Evolutionary conservation across 2,329 filamentous ascomycete species (phyloP).

Genomic region (Aureobasidium sp.): DNA sequence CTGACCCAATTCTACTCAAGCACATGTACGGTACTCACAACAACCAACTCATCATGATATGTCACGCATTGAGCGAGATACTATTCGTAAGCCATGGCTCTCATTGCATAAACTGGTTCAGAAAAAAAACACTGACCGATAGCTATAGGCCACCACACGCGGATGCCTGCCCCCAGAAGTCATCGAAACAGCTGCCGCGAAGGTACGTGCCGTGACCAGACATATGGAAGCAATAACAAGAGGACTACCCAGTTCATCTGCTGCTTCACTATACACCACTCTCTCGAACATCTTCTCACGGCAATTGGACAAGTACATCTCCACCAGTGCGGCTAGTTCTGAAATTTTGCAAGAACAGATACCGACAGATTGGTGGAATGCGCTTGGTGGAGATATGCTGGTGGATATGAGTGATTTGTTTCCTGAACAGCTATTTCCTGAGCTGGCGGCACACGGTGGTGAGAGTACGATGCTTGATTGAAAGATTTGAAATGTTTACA

Average conservation of each 20-base stretch:
- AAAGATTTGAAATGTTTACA: not conserved
- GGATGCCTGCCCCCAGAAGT: slow-evolving; percentile 1
- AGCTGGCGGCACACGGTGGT: not conserved
- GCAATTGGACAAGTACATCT: slow-evolving; percentile 6
- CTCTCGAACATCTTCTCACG: not conserved
- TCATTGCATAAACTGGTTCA: accelerated
- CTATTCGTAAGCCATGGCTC: not conserved
- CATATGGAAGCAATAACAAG: not conserved
- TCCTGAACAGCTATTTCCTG: slow-evolving; percentile 5
- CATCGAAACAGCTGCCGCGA: not conserved
- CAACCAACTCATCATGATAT: slow-evolving; percentile 11
- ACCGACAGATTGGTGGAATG: slow-evolving; percentile 14
- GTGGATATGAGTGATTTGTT: slow-evolving; percentile 5
- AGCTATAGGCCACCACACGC: slow-evolving; percentile 1
- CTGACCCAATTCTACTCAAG: not conserved
- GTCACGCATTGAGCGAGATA: slow-evolving; percentile 4
- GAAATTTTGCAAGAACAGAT: not conserved
- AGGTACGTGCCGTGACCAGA: slow-evolving; percentile 1
- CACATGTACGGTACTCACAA: slow-evolving; percentile 11
- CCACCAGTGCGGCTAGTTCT: not conserved
- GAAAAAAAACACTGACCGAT: not conserved
- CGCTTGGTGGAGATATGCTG: not conserved
- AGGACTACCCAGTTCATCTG: not conserved
- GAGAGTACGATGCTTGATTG: not conserved
- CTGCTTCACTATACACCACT: not conserved